phyloP scores from a whole-genome alignment of 768 basidiomycete species.

The Termitomyces bulborhizus region DNA sequence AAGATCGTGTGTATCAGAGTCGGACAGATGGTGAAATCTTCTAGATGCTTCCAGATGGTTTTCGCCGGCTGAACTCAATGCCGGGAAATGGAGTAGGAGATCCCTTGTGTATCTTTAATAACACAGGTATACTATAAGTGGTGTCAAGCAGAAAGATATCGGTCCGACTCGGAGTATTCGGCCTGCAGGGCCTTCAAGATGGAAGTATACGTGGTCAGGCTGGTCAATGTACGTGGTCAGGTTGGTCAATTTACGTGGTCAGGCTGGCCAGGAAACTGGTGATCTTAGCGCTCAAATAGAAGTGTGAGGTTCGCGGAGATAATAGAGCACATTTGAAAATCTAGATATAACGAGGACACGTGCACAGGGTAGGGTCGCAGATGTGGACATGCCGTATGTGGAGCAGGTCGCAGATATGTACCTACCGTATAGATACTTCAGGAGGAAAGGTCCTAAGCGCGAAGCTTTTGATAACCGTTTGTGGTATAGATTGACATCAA shows the following conservation, averaged over 20 bases:
- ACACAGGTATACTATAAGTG: neutral
- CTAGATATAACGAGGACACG: no score
- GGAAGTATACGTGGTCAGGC: no score
- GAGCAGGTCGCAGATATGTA: neutral
- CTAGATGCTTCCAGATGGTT: neutral
- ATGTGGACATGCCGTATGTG: neutral
- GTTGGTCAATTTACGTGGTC: no score
- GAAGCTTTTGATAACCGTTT: conserved; percentile 19
- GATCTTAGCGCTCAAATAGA: neutral
- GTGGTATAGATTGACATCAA: conserved; percentile 13
- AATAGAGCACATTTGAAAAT: neutral
- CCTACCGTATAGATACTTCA: neutral
- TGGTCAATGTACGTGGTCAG: no score
- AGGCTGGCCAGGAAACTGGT: neutral
- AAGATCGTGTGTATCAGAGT: neutral
- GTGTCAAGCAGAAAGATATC: neutral
- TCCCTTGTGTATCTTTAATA: neutral
- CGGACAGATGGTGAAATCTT: neutral
- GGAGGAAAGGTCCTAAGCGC: conserved; percentile 11
- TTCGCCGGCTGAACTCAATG: neutral
- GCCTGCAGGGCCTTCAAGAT: neutral
- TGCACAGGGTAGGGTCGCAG: neutral
- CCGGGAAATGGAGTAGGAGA: neutral
- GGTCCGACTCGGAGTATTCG: neutral
- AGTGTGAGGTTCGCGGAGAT: neutral